Evolutionary conservation across 331 rosid genomes (phyloP), one percentile per base, ranked within the genome.

Genomic region (Erythrophleum ivorense): DNA sequence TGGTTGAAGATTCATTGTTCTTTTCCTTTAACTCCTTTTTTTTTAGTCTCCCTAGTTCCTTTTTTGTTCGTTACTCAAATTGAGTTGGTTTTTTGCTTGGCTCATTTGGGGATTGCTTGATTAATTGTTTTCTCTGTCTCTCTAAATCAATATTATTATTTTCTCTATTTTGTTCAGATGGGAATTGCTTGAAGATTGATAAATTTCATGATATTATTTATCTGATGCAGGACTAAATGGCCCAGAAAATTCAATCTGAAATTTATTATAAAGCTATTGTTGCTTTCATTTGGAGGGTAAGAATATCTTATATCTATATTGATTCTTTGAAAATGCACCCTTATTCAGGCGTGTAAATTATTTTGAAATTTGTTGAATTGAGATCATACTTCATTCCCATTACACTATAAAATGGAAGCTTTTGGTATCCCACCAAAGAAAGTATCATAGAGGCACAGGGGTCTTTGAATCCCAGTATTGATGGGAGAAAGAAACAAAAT

Each of bases 281-380:
- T 85, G 68, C 90, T 91, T 76, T 76, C 88, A 0, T 62, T 91
- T 29, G 91, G 89, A 84, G 91, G 91, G 95, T 89, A 86, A 74
- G 88, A 5, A 80, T 75, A 34, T 58, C 48, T 66, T 71, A 2
- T 46, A 4, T 9, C 33, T 3, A 13, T 8, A 9, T 76, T 3
- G 9, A 71, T 81, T 77, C 43, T 2, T 34, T 3, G 40, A 3
- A 12, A 19, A 34, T 9, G n/a, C n/a, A n/a, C n/a, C n/a, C n/a
- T n/a, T n/a, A n/a, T n/a, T n/a, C n/a, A n/a, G n/a, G n/a, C n/a
- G n/a, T n/a, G n/a, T n/a, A n/a, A n/a, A n/a, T n/a, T n/a, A n/a
- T n/a, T n/a, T n/a, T n/a, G n/a, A n/a, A n/a, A n/a, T n/a, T n/a
- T n/a, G n/a, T n/a, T n/a, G n/a, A n/a, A n/a, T n/a, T n/a, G n/a